A percentile compares a stretch with the other conserved stretches of the same genome.
These are phyloP conservation scores for Penicillium sumatraense DNA, from an alignment of 2,329 filamentous ascomycete species.

Conservation along the genomic window DNA sequence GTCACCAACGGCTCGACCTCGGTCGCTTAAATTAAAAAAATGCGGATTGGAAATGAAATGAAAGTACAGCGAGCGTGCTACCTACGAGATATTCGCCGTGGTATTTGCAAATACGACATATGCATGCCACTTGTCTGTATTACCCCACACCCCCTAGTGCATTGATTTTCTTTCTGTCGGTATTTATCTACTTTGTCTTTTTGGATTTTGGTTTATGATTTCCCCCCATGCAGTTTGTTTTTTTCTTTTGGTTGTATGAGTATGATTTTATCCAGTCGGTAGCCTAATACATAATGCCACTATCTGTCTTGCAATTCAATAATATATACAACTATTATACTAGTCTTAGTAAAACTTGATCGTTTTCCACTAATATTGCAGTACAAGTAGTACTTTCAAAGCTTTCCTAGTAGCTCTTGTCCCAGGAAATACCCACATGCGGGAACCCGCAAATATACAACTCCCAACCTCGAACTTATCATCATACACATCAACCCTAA, in stretches of 20 bases:
- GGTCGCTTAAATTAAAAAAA: constrained; percentile 6
- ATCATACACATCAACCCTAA: no score
- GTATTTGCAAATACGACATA: constrained; percentile 6
- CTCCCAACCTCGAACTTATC: no score
- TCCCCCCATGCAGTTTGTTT: constrained; percentile 25
- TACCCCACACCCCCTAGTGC: neutral
- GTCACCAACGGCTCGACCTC: constrained; percentile 11
- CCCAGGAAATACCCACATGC: no score
- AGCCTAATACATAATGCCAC: constrained; percentile 29
- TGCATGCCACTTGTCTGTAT: neutral
- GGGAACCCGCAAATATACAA: no score
- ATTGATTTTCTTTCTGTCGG: constrained; percentile 1
- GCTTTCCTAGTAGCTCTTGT: no score
- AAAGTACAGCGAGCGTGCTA: constrained; percentile 3
- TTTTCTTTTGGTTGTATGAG: no score
- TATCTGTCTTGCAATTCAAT: constrained; percentile 13
- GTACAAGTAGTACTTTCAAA: neutral
- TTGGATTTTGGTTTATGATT: constrained; percentile 25
- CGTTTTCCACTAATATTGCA: neutral
- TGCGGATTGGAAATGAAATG: neutral
- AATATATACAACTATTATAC: no score
- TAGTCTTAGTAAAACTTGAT: no score
- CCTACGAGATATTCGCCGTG: neutral
- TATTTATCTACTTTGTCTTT: constrained; percentile 3
- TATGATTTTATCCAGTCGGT: constrained; percentile 22